Evolutionary conservation across 2,329 filamentous ascomycete genomes (phyloP), one percentile per base, ranked within the genome.

Genomic region (Monilinia laxa): DNA sequence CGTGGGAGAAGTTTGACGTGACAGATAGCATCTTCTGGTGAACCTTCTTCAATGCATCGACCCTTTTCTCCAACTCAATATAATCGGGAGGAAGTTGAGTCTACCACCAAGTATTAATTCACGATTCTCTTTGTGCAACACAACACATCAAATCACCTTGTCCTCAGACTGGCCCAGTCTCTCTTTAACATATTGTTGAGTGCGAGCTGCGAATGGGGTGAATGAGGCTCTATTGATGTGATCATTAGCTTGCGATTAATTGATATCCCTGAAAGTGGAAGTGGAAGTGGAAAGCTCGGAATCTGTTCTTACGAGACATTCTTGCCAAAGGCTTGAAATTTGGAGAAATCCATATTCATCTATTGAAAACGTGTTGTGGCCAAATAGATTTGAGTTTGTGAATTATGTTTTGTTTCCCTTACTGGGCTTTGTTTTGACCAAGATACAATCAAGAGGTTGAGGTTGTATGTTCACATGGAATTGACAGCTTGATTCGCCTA

Each of bases 51-150:
- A 99, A 84, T 68, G 95, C 95, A 87, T 99, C 95, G 76, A 98
- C 93, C 72, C 94, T 90, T 86, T 97, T 97, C 87, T 99, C 95
- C 70, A 99, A 90, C 80, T 98, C 93, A 78, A 97, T 91, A 81
- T 99, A 99, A 81, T 98, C 95, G 73, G 93, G 90, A 56, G 95
- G 95, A 54, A 99, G 91, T 81, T 98, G 90, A 71, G 95, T 99
- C 92, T 96, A 68, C n/a, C 67, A 47, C 51, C n/a, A 51, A 47
- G 18, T 12, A 55, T 64, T 64, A 38, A 42, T 64, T 54, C 38
- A 42, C 51, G 51, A 35, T 18, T 55, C 40, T 28, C 45, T 31
- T 28, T n/a, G 40, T 35, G 14, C 35, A 51, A 42, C 52, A 51
- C 51, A 55, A 45, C 40, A 38, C 54, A 51, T 66, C 62, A 49